Percentiles rank a stretch among this genome's conserved stretches.
These are phyloP conservation scores for Talaromyces sp. DNA, from an alignment of 2,329 filamentous ascomycete genomes.

Conservation along the genomic window DNA sequence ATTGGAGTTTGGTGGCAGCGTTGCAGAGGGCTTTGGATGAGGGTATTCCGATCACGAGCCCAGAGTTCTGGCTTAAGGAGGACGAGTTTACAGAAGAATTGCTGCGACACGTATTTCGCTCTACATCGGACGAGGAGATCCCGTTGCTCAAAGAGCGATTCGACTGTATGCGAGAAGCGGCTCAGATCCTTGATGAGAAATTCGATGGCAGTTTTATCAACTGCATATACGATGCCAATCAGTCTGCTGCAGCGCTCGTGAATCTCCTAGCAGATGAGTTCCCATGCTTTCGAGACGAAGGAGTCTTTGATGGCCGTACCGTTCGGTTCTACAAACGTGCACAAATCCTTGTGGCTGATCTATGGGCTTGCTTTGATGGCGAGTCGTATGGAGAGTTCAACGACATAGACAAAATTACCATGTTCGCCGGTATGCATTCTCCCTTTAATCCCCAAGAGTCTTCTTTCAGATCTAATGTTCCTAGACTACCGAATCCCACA, in stretches of 20 bases:
- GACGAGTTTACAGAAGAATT: conserved; percentile 71
- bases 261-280: conserved; percentile 83
- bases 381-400: conserved; percentile 73
- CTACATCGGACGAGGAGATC: conserved; percentile 80
- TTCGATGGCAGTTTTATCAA: conserved; percentile 72
- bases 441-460: not conserved
- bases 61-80: conserved; percentile 79
- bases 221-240: conserved; percentile 68
- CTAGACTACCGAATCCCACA: conserved; percentile 91
- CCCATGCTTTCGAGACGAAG: conserved; percentile 79
- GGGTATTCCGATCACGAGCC: conserved; percentile 83
- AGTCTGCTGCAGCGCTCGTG: conserved; percentile 79
- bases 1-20: conserved; percentile 88
- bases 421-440: conserved; percentile 69
- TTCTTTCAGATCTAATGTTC: not conserved
- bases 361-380: conserved; percentile 94
- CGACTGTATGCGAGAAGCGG: conserved; percentile 76
- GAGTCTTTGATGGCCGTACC: conserved; percentile 66
- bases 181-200: conserved; percentile 72
- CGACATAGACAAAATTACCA: conserved; percentile 94
- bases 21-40: conserved; percentile 86
- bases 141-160: conserved; percentile 78
- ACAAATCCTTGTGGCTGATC: conserved; percentile 90
- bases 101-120: conserved; percentile 76
- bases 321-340: conserved; percentile 89